Base-by-base conservation (phyloP, 768 basidiomycete species). In the Postia placenta region DNA sequence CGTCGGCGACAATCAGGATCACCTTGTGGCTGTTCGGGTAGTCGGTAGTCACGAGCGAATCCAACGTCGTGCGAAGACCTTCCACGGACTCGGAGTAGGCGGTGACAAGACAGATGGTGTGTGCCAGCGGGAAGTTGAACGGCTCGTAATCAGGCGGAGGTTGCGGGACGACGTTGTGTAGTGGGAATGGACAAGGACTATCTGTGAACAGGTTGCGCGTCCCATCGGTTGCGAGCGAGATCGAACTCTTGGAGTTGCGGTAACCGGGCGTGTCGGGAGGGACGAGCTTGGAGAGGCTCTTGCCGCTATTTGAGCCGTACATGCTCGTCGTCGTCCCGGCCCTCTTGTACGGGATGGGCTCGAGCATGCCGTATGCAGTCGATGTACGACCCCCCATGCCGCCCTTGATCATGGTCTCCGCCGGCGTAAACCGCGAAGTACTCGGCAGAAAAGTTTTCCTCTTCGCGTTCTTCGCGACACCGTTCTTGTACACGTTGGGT, bases 11-110 rank as follows among this genome's bases (percentile, higher is more conserved):
- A 62, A 99, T 86, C 51, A 99, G 71, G 54, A 99, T 87, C 47
- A 96, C 64, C 62, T 98, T 98, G 74, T 99, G 96, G 56, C 86
- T 89, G 69, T 97, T 97, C 27, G 96, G 95, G 63, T 97, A 99
- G 67, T 98, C 95, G 25, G 95, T 97, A 3, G 96, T 98, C 5
- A 94, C 92, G 36, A 99, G 78, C 1, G 96, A 97, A 67, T 99
- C 96, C n/a, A 99, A 74, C 0, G 96, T 99, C 15, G 96, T 99
- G 33, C 95, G 81, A 1, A 99, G 74, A 70, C 96, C 96, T 65
- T 96, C 94, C 19, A 94, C 76, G 3, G 92, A 94, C 67, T 99
- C 96, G 0, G 95, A 96, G 66, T 99, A 99, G 1, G 96, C 96
- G 1, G 96, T 99, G 53, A 99, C 96, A 40, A 98, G 83, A 60